These are phyloP conservation scores for Xerocomus nothofagi DNA, from an alignment of 1,284 basidiomycete species.

Conservation along the genomic window DNA sequence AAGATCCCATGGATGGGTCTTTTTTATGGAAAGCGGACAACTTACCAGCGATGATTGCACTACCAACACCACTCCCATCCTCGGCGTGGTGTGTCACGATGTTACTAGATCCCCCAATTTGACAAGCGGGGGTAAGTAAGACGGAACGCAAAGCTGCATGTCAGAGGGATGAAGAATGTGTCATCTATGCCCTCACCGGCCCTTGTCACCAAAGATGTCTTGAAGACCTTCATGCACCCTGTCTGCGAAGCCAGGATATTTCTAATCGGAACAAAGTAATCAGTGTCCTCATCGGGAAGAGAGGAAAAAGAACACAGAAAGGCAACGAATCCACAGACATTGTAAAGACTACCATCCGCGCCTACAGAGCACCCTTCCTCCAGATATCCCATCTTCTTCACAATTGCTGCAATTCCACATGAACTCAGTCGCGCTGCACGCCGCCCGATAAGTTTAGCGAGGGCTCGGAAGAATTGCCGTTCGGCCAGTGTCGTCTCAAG, in stretches of 20 bases:
- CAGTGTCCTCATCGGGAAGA: slow-evolving; percentile 7
- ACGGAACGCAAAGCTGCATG: not conserved
- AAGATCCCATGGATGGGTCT: not conserved
- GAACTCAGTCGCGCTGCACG: slow-evolving; percentile 87
- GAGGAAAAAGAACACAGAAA: not conserved
- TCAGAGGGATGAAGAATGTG: not conserved
- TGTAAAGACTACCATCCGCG: slow-evolving; percentile 91
- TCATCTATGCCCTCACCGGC: slow-evolving; percentile 56
- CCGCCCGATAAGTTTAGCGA: slow-evolving; percentile 87
- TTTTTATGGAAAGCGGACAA: slow-evolving; percentile 13
- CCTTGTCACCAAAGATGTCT: slow-evolving; percentile 94
- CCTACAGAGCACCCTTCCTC: slow-evolving; percentile 89
- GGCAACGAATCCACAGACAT: slow-evolving; percentile 52
- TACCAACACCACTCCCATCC: slow-evolving; percentile 95
- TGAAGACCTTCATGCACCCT: slow-evolving; percentile 85
- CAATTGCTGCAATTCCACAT: slow-evolving; percentile 94
- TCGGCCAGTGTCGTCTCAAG: slow-evolving; percentile 93
- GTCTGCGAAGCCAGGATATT: slow-evolving; percentile 93
- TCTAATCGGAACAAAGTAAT: slow-evolving; percentile 47
- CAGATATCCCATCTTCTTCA: slow-evolving; percentile 87
- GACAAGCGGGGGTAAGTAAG: not conserved
- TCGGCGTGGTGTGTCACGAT: slow-evolving; percentile 91
- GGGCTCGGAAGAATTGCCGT: slow-evolving; percentile 91
- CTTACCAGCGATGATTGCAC: slow-evolving; percentile 90
- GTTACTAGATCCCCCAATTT: slow-evolving; percentile 47